Base-by-base conservation (phyloP, 164 flowering plant genomes). In the Vitis vinifera region DNA sequence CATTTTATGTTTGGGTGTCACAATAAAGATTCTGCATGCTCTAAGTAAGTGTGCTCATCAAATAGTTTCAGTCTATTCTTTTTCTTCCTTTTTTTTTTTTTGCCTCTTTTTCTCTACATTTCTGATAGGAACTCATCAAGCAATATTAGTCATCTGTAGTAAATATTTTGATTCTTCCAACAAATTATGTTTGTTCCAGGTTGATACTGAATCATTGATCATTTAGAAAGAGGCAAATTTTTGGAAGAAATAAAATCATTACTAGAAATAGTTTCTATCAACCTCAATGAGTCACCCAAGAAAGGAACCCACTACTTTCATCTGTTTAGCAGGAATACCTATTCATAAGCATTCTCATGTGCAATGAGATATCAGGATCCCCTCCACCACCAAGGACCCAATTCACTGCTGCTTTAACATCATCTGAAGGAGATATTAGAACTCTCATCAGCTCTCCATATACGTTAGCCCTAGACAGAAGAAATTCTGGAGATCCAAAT, bases 281-380 rank as follows among this genome's bases (percentile, higher is more conserved):
- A 15, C 51, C 49, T 15, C 15, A 66, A 66, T 65, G 37, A 50
- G 8, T n/a, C 14, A 16, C 47, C 13, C 49, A 59, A 15, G 11
- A 29, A 64, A 64, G 44, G 13, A 49, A 49, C 2, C 23, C 3
- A 12, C 11, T 29, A 17, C 56, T 53, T 53, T 53, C 8, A 9
- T 4, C 13, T 4, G 14, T 8, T 27, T 2, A 17, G 56, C 9
- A 8, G 65, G 31, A 70, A 49, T 84, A 96, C 99, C 91, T 88
- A 73, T 86, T 93, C 87, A 76, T 88, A 67, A 90, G 89, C 99
- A 96, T 93, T 53, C 99, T 86, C 99, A 92, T 91, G 78, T 93
- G 98, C 82, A 96, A 69, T 16, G 90, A 73, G 66, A 96, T 78
- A 80, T 93, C 90, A 68, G 97, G 98, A 76, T 88, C 94, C 10